A percentile compares a stretch with the other conserved stretches of the same genome.
Conservation (phyloP, 495 filamentous ascomycete species). For the Umbilicaria muhlenbergii region DNA sequence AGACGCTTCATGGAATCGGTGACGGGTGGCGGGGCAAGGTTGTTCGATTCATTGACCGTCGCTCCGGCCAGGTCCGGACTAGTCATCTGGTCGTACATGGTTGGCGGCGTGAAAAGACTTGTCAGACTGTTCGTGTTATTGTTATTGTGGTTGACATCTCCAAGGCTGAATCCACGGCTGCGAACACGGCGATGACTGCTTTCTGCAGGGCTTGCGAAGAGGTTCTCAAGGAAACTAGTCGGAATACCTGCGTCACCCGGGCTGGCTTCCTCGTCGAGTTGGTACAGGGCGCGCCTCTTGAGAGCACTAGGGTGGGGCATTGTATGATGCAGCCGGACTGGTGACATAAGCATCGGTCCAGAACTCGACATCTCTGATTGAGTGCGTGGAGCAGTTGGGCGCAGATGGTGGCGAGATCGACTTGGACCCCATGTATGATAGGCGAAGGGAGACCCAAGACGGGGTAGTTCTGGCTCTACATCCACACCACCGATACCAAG, state of each 20-base stretch:
- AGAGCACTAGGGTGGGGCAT: slow-evolving; percentile 31
- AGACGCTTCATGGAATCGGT: slow-evolving; percentile 30
- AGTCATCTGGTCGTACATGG: background rate
- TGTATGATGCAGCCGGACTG: slow-evolving; percentile 25
- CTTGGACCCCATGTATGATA: slow-evolving; percentile 42
- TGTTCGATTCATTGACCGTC: background rate
- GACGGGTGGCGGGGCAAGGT: slow-evolving; percentile 1
- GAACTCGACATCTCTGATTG: slow-evolving; percentile 18
- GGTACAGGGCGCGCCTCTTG: slow-evolving; percentile 35
- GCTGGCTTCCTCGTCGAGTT: slow-evolving; percentile 30
- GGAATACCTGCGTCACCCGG: slow-evolving; percentile 29
- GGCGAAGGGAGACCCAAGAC: slow-evolving; percentile 40
- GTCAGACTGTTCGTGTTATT: slow-evolving; percentile 23
- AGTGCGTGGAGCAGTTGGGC: slow-evolving; percentile 15
- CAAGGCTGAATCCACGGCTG: slow-evolving; percentile 33
- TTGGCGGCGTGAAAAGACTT: slow-evolving; percentile 32
- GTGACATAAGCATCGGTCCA: slow-evolving; percentile 30
- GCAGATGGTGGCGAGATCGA: slow-evolving; percentile 19
- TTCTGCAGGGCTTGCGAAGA: slow-evolving; percentile 28
- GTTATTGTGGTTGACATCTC: slow-evolving; percentile 18
- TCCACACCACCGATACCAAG: slow-evolving; percentile 18
- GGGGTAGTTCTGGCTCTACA: slow-evolving; percentile 18
- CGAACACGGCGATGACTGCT: slow-evolving; percentile 34
- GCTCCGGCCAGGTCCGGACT: background rate
- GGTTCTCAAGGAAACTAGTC: slow-evolving; percentile 33